These are phyloP conservation scores for Mucor saturninus DNA, from an alignment of 371 early-diverging fungal species.

Conservation along the genomic window DNA sequence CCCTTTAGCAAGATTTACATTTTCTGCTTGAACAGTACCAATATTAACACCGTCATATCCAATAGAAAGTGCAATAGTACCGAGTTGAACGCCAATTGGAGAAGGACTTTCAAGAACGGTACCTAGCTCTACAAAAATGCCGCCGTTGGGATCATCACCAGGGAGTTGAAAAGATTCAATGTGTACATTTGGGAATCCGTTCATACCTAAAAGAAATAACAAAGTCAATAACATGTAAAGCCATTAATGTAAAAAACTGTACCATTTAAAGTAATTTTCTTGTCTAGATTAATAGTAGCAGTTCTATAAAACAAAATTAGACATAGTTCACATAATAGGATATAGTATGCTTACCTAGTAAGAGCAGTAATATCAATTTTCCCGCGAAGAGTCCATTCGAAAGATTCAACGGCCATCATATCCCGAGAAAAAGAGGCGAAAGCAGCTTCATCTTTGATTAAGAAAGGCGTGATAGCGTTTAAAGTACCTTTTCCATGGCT, in stretches of 20 bases:
- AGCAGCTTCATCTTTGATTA: conserved; percentile 46
- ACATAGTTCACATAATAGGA: conserved; percentile 26
- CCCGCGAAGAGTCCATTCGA: conserved; percentile 63
- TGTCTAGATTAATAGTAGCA: conserved; percentile 47
- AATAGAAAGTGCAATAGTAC: conserved; percentile 62
- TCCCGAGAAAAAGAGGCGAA: conserved; percentile 59
- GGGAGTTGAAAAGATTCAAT: conserved; percentile 63
- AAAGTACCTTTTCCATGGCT: conserved; percentile 55
- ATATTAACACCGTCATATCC: conserved; percentile 54
- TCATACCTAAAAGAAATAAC: not conserved
- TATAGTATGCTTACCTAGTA: conserved; percentile 52
- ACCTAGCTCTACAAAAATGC: conserved; percentile 60
- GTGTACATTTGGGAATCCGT: conserved; percentile 59
- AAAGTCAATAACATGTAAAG: not conserved
- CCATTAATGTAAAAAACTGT: not conserved
- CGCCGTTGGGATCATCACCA: conserved; percentile 57
- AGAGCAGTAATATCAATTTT: conserved; percentile 63
- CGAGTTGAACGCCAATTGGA: conserved; percentile 64
- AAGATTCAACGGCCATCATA: conserved; percentile 56
- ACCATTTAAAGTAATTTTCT: conserved; percentile 38
- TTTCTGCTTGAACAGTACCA: conserved; percentile 54
- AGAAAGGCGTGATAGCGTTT: conserved; percentile 47
- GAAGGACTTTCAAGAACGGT: conserved; percentile 62
- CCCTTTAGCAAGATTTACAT: conserved; percentile 51
- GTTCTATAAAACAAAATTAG: conserved; percentile 29